phyloP scores from a whole-genome alignment of 768 basidiomycete genomes.

The Zangia roseola region DNA sequence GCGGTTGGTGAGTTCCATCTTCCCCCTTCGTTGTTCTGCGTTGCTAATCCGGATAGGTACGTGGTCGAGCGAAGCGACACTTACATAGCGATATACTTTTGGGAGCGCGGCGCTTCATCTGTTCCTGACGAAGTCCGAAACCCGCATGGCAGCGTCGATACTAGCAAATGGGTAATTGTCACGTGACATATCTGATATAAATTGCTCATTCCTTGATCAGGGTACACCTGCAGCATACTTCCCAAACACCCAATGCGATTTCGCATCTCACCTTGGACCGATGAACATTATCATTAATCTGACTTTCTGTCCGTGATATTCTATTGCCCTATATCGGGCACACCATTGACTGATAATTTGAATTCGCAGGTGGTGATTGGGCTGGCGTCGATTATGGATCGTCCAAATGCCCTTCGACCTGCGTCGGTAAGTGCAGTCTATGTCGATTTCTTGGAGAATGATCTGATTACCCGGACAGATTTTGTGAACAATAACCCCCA shows the following conservation, averaged over 20 bases:
- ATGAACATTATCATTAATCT: constrained; percentile 23
- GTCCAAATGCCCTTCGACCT: constrained; percentile 26
- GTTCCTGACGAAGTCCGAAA: constrained; percentile 35
- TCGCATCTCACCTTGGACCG: constrained; percentile 13
- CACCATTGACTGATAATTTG: background rate
- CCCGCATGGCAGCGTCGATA: constrained; percentile 19
- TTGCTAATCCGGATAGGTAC: constrained; percentile 27
- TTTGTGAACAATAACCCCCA: constrained; percentile 42
- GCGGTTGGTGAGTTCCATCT: constrained; percentile 32
- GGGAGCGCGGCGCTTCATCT: constrained; percentile 35
- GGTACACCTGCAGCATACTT: constrained; percentile 18
- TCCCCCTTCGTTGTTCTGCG: background rate
- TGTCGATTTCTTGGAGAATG: background rate
- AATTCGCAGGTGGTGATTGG: constrained; percentile 28
- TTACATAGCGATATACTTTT: constrained; percentile 40
- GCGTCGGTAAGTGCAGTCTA: constrained; percentile 23
- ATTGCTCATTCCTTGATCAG: background rate
- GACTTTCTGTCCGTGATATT: constrained; percentile 17
- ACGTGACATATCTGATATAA: background rate
- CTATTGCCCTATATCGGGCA: background rate
- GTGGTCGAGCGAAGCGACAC: constrained; percentile 30
- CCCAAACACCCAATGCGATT: constrained; percentile 11
- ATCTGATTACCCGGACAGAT: constrained; percentile 40
- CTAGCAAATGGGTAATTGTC: constrained; percentile 26
- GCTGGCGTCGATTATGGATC: constrained; percentile 21